Base-by-base conservation (phyloP, 129 eudicot species). In the Flaveria linearis region DNA sequence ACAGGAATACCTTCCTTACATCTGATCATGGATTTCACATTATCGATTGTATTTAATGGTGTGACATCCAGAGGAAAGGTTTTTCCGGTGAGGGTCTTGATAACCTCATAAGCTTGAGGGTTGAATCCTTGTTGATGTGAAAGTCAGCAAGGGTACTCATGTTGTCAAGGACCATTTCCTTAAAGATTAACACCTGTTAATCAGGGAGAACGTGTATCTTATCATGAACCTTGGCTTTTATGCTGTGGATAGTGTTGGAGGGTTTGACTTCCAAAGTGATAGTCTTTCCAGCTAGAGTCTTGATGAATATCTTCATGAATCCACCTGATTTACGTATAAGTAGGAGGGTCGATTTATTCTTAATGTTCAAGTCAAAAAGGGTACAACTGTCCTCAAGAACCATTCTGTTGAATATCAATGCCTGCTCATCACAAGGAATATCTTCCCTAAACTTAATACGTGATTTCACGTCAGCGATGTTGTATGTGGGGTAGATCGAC, bases 231-330 rank as follows among this genome's bases (percentile, higher is more conserved):
- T 9, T 20, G 17, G 39, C 6, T 51, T 70, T 70, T 26, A 70
- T 0, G 36, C 12, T 5, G 1, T 1, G 0, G 68, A 62, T 28
- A 5, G 68, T 15, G 68, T 28, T 1, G 13, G 10, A 28, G 4
- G 68, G 45, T 28, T 62, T 62, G 68, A 62, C 68, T 28, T 22
- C 9, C 0, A 20, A 30, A 36, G 71, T 45, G 7, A 60, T 46
- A 2, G 45, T 58, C n/a, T 58, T 51, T 42, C 20, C 39, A 1
- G 42, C 39, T 1, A 5, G 42, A 1, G 68, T 28, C 26, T 79
- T 79, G 17, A 79, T 50, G 42, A 60, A 60, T 10, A 79, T 71
- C 42, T 79, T 58, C 63, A 78, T 41, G 33, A 1, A 17, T 17
- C 23, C 1, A 3, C 4, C 5, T 62, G 68, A 14, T 28, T 6